Percentiles rank a stretch among this genome's conserved stretches.
Evolutionary conservation across 805 yeast genomes (phyloP).

Genomic region (Pichia nakasei): DNA sequence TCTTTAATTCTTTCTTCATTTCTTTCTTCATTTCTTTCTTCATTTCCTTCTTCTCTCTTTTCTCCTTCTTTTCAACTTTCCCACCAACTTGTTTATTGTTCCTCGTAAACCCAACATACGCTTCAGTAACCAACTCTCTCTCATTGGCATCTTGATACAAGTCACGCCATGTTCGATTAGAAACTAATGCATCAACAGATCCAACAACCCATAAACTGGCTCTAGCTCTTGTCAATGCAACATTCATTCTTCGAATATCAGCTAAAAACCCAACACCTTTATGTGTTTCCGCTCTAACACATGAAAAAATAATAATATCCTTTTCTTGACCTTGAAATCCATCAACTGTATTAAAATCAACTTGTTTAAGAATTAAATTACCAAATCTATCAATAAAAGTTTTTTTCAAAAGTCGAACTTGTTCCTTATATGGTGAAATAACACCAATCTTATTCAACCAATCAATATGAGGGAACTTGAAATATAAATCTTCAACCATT

Average conservation of each 20-base stretch:
- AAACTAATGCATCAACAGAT: constrained; percentile 51
- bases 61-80: not conserved
- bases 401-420: constrained; percentile 50
- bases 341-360: constrained; percentile 92
- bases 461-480: constrained; percentile 37
- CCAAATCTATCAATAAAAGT: constrained; percentile 58
- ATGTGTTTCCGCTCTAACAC: constrained; percentile 79
- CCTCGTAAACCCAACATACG: constrained; percentile 21
- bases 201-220: constrained; percentile 92
- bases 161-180: constrained; percentile 65
- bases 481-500: constrained; percentile 46
- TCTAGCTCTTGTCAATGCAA: constrained; percentile 89
- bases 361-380: constrained; percentile 45
- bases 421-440: constrained; percentile 93
- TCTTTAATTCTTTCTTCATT: too few relatives aligned
- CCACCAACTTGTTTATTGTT: not conserved
- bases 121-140: constrained; percentile 28
- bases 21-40: too few relatives aligned
- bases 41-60: too few relatives aligned
- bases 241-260: constrained; percentile 93
- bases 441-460: constrained; percentile 76
- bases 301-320: constrained; percentile 85
- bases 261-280: constrained; percentile 78
- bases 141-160: constrained; percentile 56
- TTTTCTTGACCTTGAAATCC: constrained; percentile 98